phyloP scores from a whole-genome alignment of 1,139 yeast species.

The Meyerozyma smithsonii region DNA sequence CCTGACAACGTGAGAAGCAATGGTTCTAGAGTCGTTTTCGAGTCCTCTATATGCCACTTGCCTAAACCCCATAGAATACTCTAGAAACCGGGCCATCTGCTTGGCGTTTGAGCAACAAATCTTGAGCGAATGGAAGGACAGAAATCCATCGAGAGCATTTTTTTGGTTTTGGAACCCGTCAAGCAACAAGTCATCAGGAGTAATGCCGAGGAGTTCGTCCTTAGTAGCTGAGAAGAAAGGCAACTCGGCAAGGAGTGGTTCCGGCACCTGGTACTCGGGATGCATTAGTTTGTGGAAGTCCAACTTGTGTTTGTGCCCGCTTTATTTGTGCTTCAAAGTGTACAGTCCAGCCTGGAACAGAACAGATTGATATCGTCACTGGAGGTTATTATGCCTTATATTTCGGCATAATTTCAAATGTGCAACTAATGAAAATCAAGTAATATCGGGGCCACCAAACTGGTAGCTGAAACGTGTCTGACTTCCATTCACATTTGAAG shows the following conservation, averaged over 20 bases:
- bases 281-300: too few relatives aligned
- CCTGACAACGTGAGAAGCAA: slow-evolving; percentile 56
- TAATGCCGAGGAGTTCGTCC: slow-evolving; percentile 7
- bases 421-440: too few relatives aligned
- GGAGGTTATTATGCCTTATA: too few relatives aligned
- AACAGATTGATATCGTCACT: too few relatives aligned
- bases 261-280: too few relatives aligned
- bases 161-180: slow-evolving; percentile 21
- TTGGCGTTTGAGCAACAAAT: slow-evolving; percentile 41
- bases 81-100: slow-evolving; percentile 52
- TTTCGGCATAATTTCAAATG: too few relatives aligned
- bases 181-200: slow-evolving; percentile 19
- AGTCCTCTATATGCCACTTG: slow-evolving; percentile 61
- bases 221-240: slow-evolving; percentile 20
- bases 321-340: too few relatives aligned
- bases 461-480: neutral
- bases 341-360: too few relatives aligned
- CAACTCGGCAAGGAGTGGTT: slow-evolving; percentile 10
- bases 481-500: neutral
- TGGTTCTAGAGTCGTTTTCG: slow-evolving; percentile 58
- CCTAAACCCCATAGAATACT: slow-evolving; percentile 56
- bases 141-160: slow-evolving; percentile 26
- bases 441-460: too few relatives aligned
- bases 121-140: slow-evolving; percentile 29
- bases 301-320: neutral